Evolutionary conservation across 2,329 filamentous ascomycete species (phyloP).

Genomic region (Fusarium sulawesiense): DNA sequence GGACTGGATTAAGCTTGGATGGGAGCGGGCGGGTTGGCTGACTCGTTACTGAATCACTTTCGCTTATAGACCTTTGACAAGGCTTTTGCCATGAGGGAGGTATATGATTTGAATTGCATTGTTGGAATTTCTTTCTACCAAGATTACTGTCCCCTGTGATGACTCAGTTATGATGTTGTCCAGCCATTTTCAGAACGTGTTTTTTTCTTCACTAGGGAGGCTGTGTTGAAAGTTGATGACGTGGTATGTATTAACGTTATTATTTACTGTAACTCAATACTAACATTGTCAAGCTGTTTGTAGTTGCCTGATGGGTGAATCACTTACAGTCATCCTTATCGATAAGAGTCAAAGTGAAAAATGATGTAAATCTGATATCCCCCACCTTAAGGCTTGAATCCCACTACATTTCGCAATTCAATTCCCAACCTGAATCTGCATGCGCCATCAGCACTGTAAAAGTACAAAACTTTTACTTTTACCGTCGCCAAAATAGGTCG

Average conservation of each 20-base stretch:
- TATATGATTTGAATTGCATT: conserved; percentile 7
- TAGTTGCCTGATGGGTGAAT: not conserved
- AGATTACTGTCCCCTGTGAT: not conserved
- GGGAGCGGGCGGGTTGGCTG: conserved; percentile 26
- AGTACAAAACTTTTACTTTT: conserved; percentile 3
- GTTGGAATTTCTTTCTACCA: not conserved
- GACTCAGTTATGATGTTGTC: conserved; percentile 3
- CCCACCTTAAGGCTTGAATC: conserved; percentile 33
- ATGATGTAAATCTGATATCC: conserved; percentile 43
- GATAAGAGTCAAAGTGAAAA: conserved; percentile 37
- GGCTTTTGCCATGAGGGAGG: not conserved
- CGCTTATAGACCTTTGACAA: conserved; percentile 38
- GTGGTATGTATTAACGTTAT: not conserved
- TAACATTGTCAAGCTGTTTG: not conserved
- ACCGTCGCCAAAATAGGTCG: conserved; percentile 54
- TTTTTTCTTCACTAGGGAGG: not conserved
- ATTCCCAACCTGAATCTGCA: conserved; percentile 14
- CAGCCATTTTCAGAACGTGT: not conserved
- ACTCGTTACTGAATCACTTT: conserved; percentile 38
- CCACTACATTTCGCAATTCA: conserved; percentile 14
- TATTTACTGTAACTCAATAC: not conserved
- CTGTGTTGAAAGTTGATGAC: not conserved
- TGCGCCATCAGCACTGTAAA: conserved; percentile 22
- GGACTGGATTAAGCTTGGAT: conserved; percentile 27
- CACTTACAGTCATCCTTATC: conserved; percentile 39